These are phyloP conservation scores for Escallonia rubra DNA, from an alignment of 129 eudicot genomes.

Conservation along the genomic window DNA sequence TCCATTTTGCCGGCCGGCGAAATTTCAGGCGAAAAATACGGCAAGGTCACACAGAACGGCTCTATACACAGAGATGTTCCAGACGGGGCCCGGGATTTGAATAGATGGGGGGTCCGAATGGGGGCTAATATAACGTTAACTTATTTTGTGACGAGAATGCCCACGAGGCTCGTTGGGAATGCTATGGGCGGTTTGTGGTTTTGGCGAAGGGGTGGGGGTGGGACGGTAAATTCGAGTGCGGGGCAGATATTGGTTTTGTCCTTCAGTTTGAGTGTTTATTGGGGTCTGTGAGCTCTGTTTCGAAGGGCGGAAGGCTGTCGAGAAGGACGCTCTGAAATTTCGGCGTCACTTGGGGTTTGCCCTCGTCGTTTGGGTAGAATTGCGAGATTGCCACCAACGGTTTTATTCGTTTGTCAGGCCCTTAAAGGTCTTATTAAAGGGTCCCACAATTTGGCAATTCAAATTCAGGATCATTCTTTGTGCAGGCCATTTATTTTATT, in stretches of 20 bases:
- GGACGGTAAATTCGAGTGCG: slow-evolving; percentile 16
- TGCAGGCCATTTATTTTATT: too few relatives aligned
- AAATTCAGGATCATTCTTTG: too few relatives aligned
- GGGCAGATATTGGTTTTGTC: slow-evolving; percentile 2
- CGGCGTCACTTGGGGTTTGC: background rate
- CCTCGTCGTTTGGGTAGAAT: slow-evolving; percentile 2
- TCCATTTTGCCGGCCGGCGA: slow-evolving; percentile 18
- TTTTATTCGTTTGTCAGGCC: slow-evolving; percentile 30
- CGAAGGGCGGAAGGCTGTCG: slow-evolving; percentile 26
- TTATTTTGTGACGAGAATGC: slow-evolving; percentile 1
- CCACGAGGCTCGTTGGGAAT: slow-evolving; percentile 11
- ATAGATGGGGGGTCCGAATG: slow-evolving; percentile 5
- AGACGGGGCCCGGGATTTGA: slow-evolving; percentile 32
- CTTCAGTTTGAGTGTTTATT: slow-evolving; percentile 6
- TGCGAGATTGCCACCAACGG: slow-evolving; percentile 35
- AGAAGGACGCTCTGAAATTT: slow-evolving; percentile 14
- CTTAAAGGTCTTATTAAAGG: background rate
- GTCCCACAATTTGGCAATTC: slow-evolving; percentile 10
- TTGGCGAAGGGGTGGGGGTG: background rate
- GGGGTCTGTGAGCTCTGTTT: slow-evolving; percentile 27
- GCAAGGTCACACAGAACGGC: background rate
- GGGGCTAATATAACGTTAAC: slow-evolving; percentile 6
- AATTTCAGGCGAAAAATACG: background rate
- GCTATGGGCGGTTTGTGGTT: background rate
- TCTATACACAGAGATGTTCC: slow-evolving; percentile 1